These are phyloP conservation scores for Coniella vitis DNA, from an alignment of 2,329 filamentous ascomycete species.

Conservation along the genomic window DNA sequence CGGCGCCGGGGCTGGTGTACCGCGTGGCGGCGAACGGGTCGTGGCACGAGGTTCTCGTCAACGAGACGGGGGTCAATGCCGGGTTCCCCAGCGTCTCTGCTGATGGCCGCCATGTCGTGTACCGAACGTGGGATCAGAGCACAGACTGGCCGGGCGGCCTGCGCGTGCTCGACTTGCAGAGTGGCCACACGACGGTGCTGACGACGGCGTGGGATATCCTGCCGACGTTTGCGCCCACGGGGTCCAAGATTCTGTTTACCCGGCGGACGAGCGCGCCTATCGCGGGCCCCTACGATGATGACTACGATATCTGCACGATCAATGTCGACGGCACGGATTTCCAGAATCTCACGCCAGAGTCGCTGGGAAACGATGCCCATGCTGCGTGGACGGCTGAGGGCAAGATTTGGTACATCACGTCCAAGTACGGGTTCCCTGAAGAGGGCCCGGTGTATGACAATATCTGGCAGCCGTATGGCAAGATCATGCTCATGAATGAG, in stretches of 20 bases:
- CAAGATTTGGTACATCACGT: conserved; percentile 32
- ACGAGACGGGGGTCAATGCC: conserved; percentile 24
- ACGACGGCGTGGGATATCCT: conserved; percentile 32
- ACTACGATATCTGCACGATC: conserved; percentile 35
- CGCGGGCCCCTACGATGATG: conserved; percentile 11
- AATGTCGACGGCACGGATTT: conserved; percentile 32
- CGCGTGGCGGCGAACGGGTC: conserved; percentile 1
- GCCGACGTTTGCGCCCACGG: conserved; percentile 31
- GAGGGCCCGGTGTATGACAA: conserved; percentile 33
- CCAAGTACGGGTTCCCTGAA: conserved; percentile 35
- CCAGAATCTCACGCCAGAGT: conserved; percentile 24
- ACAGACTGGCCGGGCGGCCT: conserved; percentile 23
- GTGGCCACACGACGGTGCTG: conserved; percentile 20
- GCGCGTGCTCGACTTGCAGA: conserved; percentile 24
- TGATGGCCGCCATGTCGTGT: conserved; percentile 30
- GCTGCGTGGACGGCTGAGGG: conserved; percentile 36
- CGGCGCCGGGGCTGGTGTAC: conserved; percentile 12
- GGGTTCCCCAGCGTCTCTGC: conserved; percentile 33
- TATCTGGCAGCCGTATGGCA: conserved; percentile 37
- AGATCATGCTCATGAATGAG: conserved; percentile 34
- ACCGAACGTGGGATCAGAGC: conserved; percentile 21
- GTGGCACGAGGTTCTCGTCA: conserved; percentile 25
- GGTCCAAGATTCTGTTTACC: conserved; percentile 31
- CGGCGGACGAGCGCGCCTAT: conserved; percentile 22
- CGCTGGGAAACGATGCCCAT: conserved; percentile 34